A percentile compares a stretch with the other conserved stretches of the same genome.
Conservation (phyloP, 2,329 filamentous ascomycete species). For the Diplocarpon rosae region DNA sequence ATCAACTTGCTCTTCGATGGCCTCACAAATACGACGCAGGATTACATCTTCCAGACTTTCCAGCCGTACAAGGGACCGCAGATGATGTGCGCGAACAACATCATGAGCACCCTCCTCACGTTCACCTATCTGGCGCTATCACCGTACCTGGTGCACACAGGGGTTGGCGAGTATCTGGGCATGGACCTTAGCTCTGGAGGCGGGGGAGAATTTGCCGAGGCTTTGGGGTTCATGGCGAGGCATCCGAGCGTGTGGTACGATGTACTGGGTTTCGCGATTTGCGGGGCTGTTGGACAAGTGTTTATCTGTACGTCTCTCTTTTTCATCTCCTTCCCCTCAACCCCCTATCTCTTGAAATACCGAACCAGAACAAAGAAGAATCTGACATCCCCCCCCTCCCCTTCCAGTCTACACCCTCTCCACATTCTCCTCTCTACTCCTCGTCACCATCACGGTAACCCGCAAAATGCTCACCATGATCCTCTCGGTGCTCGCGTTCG, state of each 20-base stretch:
- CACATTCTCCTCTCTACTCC: slow-evolving; percentile 79
- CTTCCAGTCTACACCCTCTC: slow-evolving; percentile 72
- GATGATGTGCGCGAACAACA: slow-evolving; percentile 99
- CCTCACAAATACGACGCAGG: slow-evolving; percentile 91
- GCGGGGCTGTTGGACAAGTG: slow-evolving; percentile 85
- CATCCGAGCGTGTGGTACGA: slow-evolving; percentile 79
- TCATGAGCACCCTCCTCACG: slow-evolving; percentile 74
- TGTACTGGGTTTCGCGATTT: slow-evolving; percentile 79
- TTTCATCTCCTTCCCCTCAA: background rate
- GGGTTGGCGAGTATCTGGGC: slow-evolving; percentile 52
- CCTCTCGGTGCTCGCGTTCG: slow-evolving; percentile 87
- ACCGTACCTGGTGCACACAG: slow-evolving; percentile 66
- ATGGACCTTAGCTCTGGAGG: slow-evolving; percentile 49
- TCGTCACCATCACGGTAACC: slow-evolving; percentile 94
- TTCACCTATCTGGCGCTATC: slow-evolving; percentile 63
- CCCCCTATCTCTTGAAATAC: background rate
- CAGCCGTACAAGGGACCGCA: slow-evolving; percentile 79
- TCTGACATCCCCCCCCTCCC: background rate
- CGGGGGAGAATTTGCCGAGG: slow-evolving; percentile 69
- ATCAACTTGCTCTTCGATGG: slow-evolving; percentile 94
- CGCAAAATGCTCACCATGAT: slow-evolving; percentile 99
- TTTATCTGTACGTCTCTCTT: slow-evolving; percentile 63
- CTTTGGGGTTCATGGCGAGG: slow-evolving; percentile 66
- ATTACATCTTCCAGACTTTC: slow-evolving; percentile 79
- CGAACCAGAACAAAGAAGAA: background rate